phyloP scores from a whole-genome alignment of 2,329 filamentous ascomycete species.

The Colletotrichum sp. region DNA sequence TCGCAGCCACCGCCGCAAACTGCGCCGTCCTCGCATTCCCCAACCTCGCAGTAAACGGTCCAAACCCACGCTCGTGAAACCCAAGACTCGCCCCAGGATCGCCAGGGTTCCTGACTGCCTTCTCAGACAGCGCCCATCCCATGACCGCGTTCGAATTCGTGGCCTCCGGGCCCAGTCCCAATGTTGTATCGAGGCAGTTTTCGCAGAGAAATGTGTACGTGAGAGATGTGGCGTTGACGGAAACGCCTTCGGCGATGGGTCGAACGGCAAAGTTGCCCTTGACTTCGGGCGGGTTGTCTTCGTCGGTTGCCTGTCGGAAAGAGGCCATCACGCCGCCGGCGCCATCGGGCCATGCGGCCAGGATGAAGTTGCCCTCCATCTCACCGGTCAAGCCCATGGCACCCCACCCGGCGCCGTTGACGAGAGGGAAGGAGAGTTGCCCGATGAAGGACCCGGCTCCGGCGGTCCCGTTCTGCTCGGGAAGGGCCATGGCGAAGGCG shows the following conservation, averaged over 20 bases:
- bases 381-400: constrained; percentile 48
- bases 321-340: constrained; percentile 41
- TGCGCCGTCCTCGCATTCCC: constrained; percentile 39
- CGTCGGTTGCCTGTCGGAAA: constrained; percentile 47
- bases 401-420: constrained; percentile 47
- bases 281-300: constrained; percentile 48
- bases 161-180: constrained; percentile 31
- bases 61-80: constrained; percentile 37
- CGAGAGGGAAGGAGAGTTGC: constrained; percentile 47
- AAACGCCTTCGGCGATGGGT: constrained; percentile 46
- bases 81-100: constrained; percentile 28
- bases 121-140: constrained; percentile 39
- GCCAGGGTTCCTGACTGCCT: constrained; percentile 25
- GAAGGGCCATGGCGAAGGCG: constrained; percentile 47
- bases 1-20: constrained; percentile 43
- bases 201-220: constrained; percentile 53
- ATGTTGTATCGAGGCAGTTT: constrained; percentile 32
- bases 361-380: constrained; percentile 50
- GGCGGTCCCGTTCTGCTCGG: constrained; percentile 24
- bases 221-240: constrained; percentile 46
- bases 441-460: constrained; percentile 48
- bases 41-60: constrained; percentile 33
- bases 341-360: constrained; percentile 49
- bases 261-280: constrained; percentile 43
- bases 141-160: constrained; percentile 32